Percentiles rank a stretch among this genome's conserved stretches.
Evolutionary conservation across 345 rosid species (phyloP).

Genomic region (Linum usitatissimum): DNA sequence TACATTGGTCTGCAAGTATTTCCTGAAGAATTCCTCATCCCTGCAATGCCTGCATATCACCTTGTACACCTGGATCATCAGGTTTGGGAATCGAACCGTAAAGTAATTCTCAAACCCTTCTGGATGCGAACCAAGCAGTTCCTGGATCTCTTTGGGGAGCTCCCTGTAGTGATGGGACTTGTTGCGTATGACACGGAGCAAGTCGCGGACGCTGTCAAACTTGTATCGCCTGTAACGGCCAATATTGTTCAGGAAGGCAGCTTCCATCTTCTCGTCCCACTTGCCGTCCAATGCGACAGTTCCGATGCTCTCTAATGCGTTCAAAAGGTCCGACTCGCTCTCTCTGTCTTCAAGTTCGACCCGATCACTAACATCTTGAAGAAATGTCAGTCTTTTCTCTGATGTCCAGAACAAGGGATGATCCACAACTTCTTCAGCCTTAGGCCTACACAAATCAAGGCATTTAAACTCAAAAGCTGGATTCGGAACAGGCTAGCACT

Average conservation of each 20-base stretch:
- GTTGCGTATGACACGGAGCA: constrained; percentile 77
- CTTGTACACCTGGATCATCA: constrained; percentile 68
- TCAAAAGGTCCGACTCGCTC: constrained; percentile 44
- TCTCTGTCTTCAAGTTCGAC: constrained; percentile 76
- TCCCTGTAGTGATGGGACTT: constrained; percentile 84
- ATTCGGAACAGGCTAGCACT: neutral
- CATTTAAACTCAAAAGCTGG: neutral
- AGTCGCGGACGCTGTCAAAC: constrained; percentile 67
- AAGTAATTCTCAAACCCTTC: constrained; percentile 80
- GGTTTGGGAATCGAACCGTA: constrained; percentile 57
- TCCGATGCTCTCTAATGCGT: constrained; percentile 55
- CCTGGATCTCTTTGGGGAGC: constrained; percentile 76
- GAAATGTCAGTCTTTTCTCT: constrained; percentile 67
- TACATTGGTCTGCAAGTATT: constrained; percentile 40
- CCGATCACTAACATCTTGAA: constrained; percentile 79
- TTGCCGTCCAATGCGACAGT: constrained; percentile 56
- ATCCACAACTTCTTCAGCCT: constrained; percentile 49
- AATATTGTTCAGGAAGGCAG: constrained; percentile 50
- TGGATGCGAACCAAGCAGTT: constrained; percentile 73
- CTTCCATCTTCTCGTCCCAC: constrained; percentile 85
- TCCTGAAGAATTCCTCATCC: constrained; percentile 68
- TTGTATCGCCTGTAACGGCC: constrained; percentile 74
- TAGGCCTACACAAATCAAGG: constrained; percentile 42
- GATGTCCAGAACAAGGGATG: constrained; percentile 92
- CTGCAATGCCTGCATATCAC: constrained; percentile 42